Evolutionary conservation across 768 basidiomycete species (phyloP), one percentile per base, ranked within the genome.

Genomic region (Auriscalpium vulgare): DNA sequence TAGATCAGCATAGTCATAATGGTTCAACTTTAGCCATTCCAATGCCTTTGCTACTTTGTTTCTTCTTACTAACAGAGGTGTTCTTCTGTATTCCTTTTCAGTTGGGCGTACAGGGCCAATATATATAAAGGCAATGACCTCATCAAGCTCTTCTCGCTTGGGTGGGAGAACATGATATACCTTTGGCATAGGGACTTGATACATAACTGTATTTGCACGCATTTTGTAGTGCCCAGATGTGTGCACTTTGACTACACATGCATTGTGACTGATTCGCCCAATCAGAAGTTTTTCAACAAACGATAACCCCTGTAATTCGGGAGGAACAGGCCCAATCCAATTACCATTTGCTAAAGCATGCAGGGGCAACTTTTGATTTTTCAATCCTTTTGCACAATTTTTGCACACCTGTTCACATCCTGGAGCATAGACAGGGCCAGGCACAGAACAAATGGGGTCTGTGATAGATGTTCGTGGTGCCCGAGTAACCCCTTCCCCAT

Each of bases 101-200:
- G 63, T 61, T 68, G 74, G 17, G 50, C 17, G 3, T 47, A 21
- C 9, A 69, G 56, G 50, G 65, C 69, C 73, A 6, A 73, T 56
- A n/a, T 74, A 62, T 2, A 73, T 67, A 10, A 65, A 56, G 0
- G 66, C 58, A 16, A 73, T 54, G 0, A 70, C 61, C 4, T 72
- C 65, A 50, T 69, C 65, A 10, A 76, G n/a, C 4, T 75, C 72
- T 3, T 62, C 59, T 1, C 29, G 23, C 2, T 63, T 62, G 0
- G 71, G 72, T 0, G 74, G 74, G 0, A 75, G 55, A 3, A 23
- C 55, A n/a, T 60, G 10, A 54, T 72, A 74, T 0, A 75, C 56
- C 37, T 68, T 71, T 0, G 59, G 56, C 0, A 65, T 64, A 10
- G 73, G 74, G 9, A 64, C 62, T 6, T 63, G 59, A 59, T 69